Evolutionary conservation across 2,329 filamentous ascomycete species (phyloP), one percentile per base, ranked within the genome.

Genomic region (Aspergillus sp.): DNA sequence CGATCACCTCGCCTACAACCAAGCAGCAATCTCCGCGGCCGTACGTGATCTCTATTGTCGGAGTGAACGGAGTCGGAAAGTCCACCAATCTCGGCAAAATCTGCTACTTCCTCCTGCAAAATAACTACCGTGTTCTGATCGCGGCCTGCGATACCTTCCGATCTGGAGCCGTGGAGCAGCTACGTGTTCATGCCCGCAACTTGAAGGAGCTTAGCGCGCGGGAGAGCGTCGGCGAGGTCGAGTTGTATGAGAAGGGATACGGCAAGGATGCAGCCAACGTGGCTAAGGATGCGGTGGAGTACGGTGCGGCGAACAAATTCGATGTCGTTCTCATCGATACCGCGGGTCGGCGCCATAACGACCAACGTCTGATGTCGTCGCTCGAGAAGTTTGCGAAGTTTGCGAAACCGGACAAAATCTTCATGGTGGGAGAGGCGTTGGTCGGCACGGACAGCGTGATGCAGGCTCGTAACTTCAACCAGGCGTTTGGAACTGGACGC

Each of bases 311-410:
- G 49, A 81, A 90, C 61, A 82, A 82, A 38, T 97, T 88, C 66
- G 92, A 97, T 65, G 94, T 99, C 10, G 94, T 99, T 0, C 82
- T 99, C 52, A 96, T 99, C 63, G 94, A 99, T 70, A 99, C 94
- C 0, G 94, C 94, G 1, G 94, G 94, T 4, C 86, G 94, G 19
- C 83, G 94, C 45, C 94, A 99, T 76, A 99, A 99, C 66, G 94
- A 99, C 72, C 85, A 91, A 70, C 85, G 94, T 7, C 83, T 99
- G 56, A 99, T 99, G 95, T 94, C 89, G 11, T 93, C 88, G 3
- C 80, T 99, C 33, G 94, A 97, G 73, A 99, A 97, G 68, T 99
- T 99, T 70, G 93, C 90, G 57, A 95, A 96, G 70, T 88, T 97
- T 63, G 94, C 94, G 0, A 85, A 93, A 59, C 95, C 95, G 1